These are phyloP conservation scores for Capsicum chinense DNA, from an alignment of 257 asterid genomes.

Conservation along the genomic window DNA sequence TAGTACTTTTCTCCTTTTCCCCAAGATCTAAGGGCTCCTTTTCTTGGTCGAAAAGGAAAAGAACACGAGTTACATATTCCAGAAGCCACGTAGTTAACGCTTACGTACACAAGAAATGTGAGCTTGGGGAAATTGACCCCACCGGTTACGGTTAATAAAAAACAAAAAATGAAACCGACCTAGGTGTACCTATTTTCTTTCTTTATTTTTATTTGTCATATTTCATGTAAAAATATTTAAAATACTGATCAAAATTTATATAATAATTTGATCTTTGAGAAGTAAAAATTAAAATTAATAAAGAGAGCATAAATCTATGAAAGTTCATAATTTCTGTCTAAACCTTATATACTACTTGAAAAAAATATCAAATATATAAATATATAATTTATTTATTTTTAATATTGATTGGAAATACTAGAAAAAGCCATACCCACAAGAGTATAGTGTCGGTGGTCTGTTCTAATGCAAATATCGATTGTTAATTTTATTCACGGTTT, in stretches of 20 bases:
- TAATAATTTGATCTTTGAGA: no score
- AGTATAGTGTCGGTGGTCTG: not conserved
- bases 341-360: no score
- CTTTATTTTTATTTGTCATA: no score
- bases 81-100: slow-evolving; percentile 13
- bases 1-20: not conserved
- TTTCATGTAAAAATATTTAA: no score
- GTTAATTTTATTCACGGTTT: not conserved
- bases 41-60: not conserved
- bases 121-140: not conserved
- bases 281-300: no score
- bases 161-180: not conserved
- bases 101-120: not conserved
- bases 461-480: not conserved
- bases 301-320: not conserved
- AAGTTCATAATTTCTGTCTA: not conserved
- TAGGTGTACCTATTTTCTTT: no score
- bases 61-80: not conserved
- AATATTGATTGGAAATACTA: no score
- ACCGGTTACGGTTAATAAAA: not conserved
- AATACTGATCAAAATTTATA: no score
- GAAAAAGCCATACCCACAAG: no score
- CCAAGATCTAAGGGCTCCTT: not conserved
- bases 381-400: no score
- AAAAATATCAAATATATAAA: no score